Percentiles rank a stretch among this genome's conserved stretches.
phyloP scores from a whole-genome alignment of 2,329 filamentous ascomycete species.

The Trichoderma harzianum region DNA sequence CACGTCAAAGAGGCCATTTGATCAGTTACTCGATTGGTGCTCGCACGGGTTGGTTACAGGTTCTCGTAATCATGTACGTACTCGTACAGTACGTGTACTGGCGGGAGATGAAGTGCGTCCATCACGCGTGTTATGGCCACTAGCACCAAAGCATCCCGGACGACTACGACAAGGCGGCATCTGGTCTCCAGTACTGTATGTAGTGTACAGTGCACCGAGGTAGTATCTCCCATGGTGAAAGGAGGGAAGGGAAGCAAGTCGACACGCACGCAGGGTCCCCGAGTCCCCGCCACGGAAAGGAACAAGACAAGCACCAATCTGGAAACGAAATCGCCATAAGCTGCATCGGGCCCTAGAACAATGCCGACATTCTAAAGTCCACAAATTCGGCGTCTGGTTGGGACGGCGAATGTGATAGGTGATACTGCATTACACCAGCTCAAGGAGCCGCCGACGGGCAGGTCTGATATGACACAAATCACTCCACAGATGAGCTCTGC shows the following conservation, averaged over 20 bases:
- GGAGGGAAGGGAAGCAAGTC: background rate
- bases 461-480: conserved; percentile 4
- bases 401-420: background rate
- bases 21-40: background rate
- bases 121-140: background rate
- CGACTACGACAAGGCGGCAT: background rate
- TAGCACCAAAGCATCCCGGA: background rate
- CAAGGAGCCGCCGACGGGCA: background rate
- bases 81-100: background rate
- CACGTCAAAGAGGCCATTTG: background rate
- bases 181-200: background rate
- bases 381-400: background rate
- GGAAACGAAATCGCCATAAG: conserved; percentile 3
- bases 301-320: background rate
- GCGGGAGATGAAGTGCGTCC: background rate
- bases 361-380: background rate
- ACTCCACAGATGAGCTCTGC: conserved; percentile 6
- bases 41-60: too few relatives aligned
- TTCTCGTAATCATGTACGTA: background rate
- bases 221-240: background rate
- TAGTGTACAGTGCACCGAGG: background rate
- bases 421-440: background rate
- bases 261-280: background rate
- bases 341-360: background rate
- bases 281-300: background rate